Evolutionary conservation across 495 filamentous ascomycete genomes (phyloP), one percentile per base, ranked within the genome.

Genomic region (Amorphotheca resinae): DNA sequence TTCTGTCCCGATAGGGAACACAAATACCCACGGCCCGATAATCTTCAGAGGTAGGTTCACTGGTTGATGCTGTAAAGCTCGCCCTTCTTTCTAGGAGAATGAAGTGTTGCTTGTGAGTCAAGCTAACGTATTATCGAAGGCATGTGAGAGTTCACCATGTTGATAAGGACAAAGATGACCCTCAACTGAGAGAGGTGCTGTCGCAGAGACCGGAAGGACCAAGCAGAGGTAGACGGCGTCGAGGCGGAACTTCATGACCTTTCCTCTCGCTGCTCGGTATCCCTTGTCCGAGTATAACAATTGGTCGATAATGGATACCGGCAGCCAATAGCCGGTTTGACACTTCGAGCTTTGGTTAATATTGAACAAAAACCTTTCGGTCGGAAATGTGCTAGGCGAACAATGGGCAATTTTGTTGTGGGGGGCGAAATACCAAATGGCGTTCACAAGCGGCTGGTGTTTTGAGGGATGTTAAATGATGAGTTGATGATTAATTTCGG

Each of bases 1-100:
- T 96, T 95, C 58, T 98, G 91, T 59, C 82, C 86, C 2, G 88
- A 96, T 60, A 71, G 86, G 49, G 89, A 96, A 63, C 93, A 96
- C 59, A 89, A 85, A 59, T 98, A 98, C 59, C 91, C 93, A 15
- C 72, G 93, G 51, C 93, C 93, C 18, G 93, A 96, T 60, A 96
- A 98, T 73, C 69, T 98, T 22, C 93, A 96, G 70, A 79, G 93
- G 91, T 94, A 48, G 42, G 53, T 44, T 41, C 32, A 8, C 14
- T 34, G 5, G 32, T n/a, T n/a, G 6, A 20, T 16, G 26, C 30
- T 8, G 26, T 18, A 25, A n/a, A n/a, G n/a, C n/a, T n/a, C n/a
- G n/a, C n/a, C n/a, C n/a, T n/a, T n/a, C n/a, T n/a, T n/a, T n/a
- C n/a, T n/a, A n/a, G n/a, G n/a, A n/a, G n/a, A n/a, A n/a, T n/a